Conservation (phyloP, 306 rosid species). For the Echinosophora koreensis region DNA sequence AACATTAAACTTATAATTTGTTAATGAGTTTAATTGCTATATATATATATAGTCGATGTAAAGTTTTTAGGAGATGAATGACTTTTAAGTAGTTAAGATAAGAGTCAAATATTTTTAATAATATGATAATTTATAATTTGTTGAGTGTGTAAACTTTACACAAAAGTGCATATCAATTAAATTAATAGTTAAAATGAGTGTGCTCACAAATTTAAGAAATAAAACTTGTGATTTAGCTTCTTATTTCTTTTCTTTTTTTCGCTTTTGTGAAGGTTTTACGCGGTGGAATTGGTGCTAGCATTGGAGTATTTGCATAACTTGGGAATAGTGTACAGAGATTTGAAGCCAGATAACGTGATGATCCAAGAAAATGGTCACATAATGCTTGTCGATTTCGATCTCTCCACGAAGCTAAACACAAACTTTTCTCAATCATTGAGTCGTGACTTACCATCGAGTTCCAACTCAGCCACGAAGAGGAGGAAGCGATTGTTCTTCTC, state of each 20-base stretch:
- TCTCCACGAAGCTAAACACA: slow-evolving; percentile 74
- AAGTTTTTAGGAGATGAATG: no score
- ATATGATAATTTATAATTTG: no score
- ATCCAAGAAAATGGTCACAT: slow-evolving; percentile 90
- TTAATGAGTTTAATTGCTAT: no score
- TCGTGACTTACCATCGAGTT: slow-evolving; percentile 36
- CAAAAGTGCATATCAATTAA: no score
- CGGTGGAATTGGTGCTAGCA: slow-evolving; percentile 84
- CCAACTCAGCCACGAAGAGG: neutral
- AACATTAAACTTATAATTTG: no score
- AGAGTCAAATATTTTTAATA: no score
- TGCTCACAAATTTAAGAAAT: no score
- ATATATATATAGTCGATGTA: no score
- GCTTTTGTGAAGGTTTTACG: slow-evolving; percentile 67
- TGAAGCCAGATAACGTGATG: slow-evolving; percentile 94
- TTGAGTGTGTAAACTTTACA: no score
- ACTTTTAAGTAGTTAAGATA: no score
- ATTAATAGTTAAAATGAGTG: no score
- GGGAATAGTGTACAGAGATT: slow-evolving; percentile 89
- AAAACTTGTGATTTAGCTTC: no score
- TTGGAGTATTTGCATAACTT: slow-evolving; percentile 78
- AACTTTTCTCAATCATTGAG: slow-evolving; percentile 49
- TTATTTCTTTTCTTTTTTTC: neutral
- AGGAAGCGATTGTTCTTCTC: slow-evolving; percentile 45
- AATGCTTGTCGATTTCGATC: slow-evolving; percentile 95